phyloP scores from a whole-genome alignment of 345 rosid species.

The Eucalyptus coolabah region DNA sequence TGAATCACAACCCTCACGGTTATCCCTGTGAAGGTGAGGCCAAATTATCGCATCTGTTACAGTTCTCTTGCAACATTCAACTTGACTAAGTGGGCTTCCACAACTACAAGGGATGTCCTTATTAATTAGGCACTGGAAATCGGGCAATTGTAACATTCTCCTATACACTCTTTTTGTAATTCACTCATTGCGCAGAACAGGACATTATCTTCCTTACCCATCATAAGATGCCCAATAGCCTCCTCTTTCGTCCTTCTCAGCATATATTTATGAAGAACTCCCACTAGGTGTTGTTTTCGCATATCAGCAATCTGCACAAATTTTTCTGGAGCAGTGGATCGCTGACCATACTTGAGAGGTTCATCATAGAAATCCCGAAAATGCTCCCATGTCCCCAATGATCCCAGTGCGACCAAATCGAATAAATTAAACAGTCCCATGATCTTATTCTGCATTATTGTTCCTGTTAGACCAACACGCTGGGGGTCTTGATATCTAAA shows the following conservation, averaged over 20 bases:
- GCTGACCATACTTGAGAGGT: conserved; percentile 86
- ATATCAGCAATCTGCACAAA: conserved; percentile 65
- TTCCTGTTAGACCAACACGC: conserved; percentile 87
- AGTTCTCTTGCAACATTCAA: conserved; percentile 80
- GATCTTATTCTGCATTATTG: conserved; percentile 90
- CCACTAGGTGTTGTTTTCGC: conserved; percentile 65
- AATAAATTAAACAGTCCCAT: conserved; percentile 82
- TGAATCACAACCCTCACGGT: conserved; percentile 86
- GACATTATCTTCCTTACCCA: conserved; percentile 98
- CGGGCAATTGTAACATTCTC: conserved; percentile 81
- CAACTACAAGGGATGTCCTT: conserved; percentile 80
- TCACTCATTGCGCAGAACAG: conserved; percentile 93
- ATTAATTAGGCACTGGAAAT: conserved; percentile 76
- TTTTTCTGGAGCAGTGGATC: conserved; percentile 69
- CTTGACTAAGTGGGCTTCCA: conserved; percentile 87
- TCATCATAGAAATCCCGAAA: conserved; percentile 80
- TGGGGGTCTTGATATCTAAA: conserved; percentile 41
- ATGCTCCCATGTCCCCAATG: conserved; percentile 82
- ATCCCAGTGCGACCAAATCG: conserved; percentile 86
- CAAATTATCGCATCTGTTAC: conserved; percentile 79
- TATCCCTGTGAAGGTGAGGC: conserved; percentile 79
- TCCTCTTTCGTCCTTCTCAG: conserved; percentile 94
- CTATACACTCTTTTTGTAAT: conserved; percentile 64
- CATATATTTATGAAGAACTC: conserved; percentile 66
- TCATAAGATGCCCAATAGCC: conserved; percentile 90